A percentile compares a stretch with the other conserved stretches of the same genome.
Conservation (phyloP, 176 grass and related monocot genomes). For the Thinopyrum elongatum region DNA sequence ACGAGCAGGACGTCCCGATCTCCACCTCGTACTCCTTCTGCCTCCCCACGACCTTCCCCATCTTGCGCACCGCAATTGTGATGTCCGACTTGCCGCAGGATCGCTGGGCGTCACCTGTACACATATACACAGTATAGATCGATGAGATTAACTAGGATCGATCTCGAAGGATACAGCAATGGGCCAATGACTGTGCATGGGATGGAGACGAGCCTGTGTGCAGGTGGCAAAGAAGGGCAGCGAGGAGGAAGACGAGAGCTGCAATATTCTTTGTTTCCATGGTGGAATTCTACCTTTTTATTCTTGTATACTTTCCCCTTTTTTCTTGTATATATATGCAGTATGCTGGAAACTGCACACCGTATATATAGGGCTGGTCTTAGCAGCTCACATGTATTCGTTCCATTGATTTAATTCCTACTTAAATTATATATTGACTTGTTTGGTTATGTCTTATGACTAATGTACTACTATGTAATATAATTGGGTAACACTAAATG, state of each 20-base stretch:
- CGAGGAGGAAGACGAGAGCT: background rate
- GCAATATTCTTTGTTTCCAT: background rate
- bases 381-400: no score
- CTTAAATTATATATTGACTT: no score
- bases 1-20: slow-evolving; percentile 37
- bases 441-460: no score
- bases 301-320: no score
- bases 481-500: no score
- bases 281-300: background rate
- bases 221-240: background rate
- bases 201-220: background rate
- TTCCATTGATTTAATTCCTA: no score
- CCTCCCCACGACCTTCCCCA: background rate
- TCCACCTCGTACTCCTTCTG: slow-evolving; percentile 47
- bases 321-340: background rate
- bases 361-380: background rate
- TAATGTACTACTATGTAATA: no score
- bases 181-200: no score
- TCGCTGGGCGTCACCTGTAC: background rate
- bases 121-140: background rate
- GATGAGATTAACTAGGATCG: background rate
- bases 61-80: slow-evolving; percentile 20
- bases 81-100: slow-evolving; percentile 32
- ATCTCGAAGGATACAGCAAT: background rate
- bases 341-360: background rate